Base-by-base conservation (phyloP, 208 protist genomes). In the Trypanosoma brucei region DNA sequence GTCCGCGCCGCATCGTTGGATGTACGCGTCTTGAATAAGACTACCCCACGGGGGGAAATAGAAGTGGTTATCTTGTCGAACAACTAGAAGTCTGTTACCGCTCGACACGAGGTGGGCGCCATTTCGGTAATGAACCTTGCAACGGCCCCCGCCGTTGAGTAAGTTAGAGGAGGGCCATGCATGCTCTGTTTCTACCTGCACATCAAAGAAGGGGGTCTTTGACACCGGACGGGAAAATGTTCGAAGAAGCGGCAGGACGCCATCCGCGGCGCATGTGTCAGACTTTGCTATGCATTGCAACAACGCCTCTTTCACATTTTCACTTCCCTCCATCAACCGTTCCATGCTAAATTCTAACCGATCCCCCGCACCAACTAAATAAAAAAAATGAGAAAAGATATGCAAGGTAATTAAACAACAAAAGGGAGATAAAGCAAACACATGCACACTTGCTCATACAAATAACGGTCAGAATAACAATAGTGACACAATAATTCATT, bases 11-110 rank as follows among this genome's bases (percentile, higher is more conserved):
- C 58, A 45, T 36, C 33, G 46, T 49, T 65, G 52, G 44, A 81
- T 76, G 55, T 84, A 81, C 3, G 76, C 81, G 38, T 93, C 83
- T 14, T 74, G 56, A 31, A 90, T 65, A 30, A 56, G 31, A 31
- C 59, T 66, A 35, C 76, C 65, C 52, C 84, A 90, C 3, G 86
- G 83, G 2, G 81, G 83, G 38, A 83, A 89, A 34, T 75, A 75
- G 49, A 87, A 81, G 46, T 79, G 66, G 8, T 62, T 65, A 14
- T 52, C 52, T 2, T 73, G 55, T 22, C 61, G 50, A 11, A 74
- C 74, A 0, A 92, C 71, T 50, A 92, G 46, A 48, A 87, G 68
- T 22, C 68, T 44, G 33, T 67, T 67, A 22, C 58, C 61, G 39
- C 68, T 73, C 49, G 67, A 63, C 34, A 73, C 48, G 8, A 73